These are phyloP conservation scores for Cordyceps pruinosa DNA, from an alignment of 2,329 filamentous ascomycete genomes.

Conservation along the genomic window DNA sequence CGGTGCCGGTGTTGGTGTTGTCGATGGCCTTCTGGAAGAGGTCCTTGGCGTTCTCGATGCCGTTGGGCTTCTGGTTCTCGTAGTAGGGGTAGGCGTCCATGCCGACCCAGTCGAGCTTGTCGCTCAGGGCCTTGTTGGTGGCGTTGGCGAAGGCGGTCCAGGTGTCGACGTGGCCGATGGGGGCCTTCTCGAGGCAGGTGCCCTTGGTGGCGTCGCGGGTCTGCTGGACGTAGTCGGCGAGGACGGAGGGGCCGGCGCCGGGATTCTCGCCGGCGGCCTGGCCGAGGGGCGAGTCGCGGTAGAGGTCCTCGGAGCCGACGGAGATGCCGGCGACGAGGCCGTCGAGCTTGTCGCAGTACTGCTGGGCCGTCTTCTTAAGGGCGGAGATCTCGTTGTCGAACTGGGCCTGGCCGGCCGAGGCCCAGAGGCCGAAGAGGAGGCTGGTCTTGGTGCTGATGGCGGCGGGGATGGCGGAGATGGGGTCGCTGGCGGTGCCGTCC, in stretches of 20 bases:
- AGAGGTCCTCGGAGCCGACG: constrained; percentile 80
- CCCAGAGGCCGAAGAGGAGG: constrained; percentile 79
- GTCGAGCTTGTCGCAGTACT: constrained; percentile 61
- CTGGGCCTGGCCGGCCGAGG: constrained; percentile 54
- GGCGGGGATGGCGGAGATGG: constrained; percentile 70
- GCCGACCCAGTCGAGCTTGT: constrained; percentile 69
- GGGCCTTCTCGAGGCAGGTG: constrained; percentile 49
- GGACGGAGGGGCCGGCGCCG: constrained; percentile 54
- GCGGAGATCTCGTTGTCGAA: constrained; percentile 71
- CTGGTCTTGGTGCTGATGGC: constrained; percentile 74
- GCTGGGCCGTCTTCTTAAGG: constrained; percentile 58
- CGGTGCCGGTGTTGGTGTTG: constrained; percentile 50
- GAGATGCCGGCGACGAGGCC: constrained; percentile 73
- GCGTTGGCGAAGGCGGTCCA: constrained; percentile 74
- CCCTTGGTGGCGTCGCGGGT: constrained; percentile 57
- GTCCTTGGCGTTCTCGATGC: constrained; percentile 53
- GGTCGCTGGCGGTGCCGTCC: constrained; percentile 54
- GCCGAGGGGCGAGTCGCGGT: constrained; percentile 68
- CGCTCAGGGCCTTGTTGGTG: constrained; percentile 63
- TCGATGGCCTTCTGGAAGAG: constrained; percentile 64
- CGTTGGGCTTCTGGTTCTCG: constrained; percentile 61
- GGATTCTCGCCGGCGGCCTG: constrained; percentile 53
- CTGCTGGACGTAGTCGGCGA: constrained; percentile 64
- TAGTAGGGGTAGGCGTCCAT: constrained; percentile 85
- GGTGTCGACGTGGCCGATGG: constrained; percentile 81